These are phyloP conservation scores for Posidonia australis DNA, from an alignment of 106 monocot genomes.

Conservation along the genomic window DNA sequence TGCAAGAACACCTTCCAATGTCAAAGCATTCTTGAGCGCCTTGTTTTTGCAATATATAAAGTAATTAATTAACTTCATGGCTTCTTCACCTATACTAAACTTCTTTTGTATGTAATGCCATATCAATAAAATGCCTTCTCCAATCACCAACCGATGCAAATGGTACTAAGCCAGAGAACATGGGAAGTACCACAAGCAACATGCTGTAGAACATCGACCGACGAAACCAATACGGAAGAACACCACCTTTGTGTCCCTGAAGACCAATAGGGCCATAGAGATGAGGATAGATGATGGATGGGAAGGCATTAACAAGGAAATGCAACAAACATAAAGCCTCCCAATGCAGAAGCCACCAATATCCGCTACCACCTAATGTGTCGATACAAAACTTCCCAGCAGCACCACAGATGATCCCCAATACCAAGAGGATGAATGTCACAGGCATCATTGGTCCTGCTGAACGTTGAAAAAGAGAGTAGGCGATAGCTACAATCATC, in stretches of 20 bases:
- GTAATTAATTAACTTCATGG: not conserved
- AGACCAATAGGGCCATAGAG: conserved; percentile 52
- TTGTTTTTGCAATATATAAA: too few relatives aligned
- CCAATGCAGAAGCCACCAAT: conserved; percentile 73
- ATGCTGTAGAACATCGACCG: conserved; percentile 36
- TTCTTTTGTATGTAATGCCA: not conserved
- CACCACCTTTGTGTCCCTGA: conserved; percentile 1
- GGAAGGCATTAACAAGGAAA: conserved; percentile 56
- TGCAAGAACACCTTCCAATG: too few relatives aligned
- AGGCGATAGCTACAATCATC: conserved; percentile 65
- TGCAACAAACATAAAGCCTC: conserved; percentile 66
- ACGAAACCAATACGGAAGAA: conserved; percentile 38
- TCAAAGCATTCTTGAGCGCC: too few relatives aligned
- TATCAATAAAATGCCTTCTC: conserved; percentile 40
- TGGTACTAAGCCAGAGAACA: conserved; percentile 52
- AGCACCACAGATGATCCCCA: conserved; percentile 59
- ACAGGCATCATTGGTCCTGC: conserved; percentile 60
- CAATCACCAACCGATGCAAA: conserved; percentile 65
- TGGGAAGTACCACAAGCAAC: conserved; percentile 47
- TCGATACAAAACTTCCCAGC: conserved; percentile 79
- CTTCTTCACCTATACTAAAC: not conserved
- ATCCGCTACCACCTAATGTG: conserved; percentile 72
- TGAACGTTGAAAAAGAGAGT: conserved; percentile 54
- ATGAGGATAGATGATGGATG: conserved; percentile 31
- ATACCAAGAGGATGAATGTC: conserved; percentile 60